Base-by-base conservation (phyloP, 192 early-diverging fungal species). In the Mortierella claussenii region DNA sequence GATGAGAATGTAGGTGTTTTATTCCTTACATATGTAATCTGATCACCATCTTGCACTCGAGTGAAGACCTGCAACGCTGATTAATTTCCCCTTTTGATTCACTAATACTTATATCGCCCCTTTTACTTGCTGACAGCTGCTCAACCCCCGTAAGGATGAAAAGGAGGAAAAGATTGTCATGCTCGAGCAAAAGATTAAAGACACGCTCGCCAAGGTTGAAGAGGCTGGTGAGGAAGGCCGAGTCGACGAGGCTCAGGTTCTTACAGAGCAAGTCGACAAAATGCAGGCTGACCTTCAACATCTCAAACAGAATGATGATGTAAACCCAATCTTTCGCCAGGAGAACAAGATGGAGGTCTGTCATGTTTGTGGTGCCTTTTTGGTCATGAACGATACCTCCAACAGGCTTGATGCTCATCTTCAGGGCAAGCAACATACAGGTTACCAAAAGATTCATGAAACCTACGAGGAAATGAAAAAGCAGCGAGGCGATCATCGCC, bases 371-470 rank as follows among this genome's bases (percentile, higher is more conserved):
- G 90, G 91, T 40, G 94, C 93, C 7, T 91, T 93, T 40, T 75
- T 95, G 55, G 94, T 95, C 37, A 88, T 90, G 45, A 92, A 92
- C 65, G 94, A 95, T 65, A 88, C 92, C 20, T 85, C 91, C n/a
- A 89, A 93, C 66, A 81, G 91, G 13, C 81, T 93, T 69, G 91
- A 91, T 60, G 92, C 93, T 31, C 94, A 95, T 76, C 83, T 90
- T 36, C 87, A 90, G 34, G 94, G 94, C 31, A 94, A 94, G 68
- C 94, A 95, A 75, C 94, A 95, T 73, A 83, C 87, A 52, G 94
- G 94, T 2, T 95, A 94, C 69, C 80, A 89, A 23, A 88, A 85
- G 45, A 92, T 95, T 44, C 86, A 91, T 51, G 86, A 89, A 50
- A 89, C 92, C 17, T 81, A 90, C 43, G 89, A 92, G 63, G 89